phyloP scores from a whole-genome alignment of 202 grass and related monocot species.

The Brachypodium distachyon region DNA sequence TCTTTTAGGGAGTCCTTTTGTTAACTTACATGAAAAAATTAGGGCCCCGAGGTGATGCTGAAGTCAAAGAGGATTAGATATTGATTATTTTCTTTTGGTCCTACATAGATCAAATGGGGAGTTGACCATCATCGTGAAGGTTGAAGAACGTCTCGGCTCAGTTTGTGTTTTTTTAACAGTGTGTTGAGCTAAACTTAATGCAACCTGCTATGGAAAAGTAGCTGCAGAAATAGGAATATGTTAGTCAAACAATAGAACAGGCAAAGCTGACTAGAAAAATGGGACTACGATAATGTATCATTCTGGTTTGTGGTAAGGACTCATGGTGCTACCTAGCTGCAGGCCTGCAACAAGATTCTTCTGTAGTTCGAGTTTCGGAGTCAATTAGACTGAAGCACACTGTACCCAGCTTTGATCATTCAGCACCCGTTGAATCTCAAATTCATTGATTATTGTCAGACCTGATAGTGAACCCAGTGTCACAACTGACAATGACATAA shows the following conservation, averaged over 20 bases:
- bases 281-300: not conserved
- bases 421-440: not conserved
- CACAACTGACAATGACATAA: not conserved
- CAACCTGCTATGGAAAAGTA: too few relatives aligned
- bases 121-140: not conserved
- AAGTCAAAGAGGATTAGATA: slow-evolving; percentile 9
- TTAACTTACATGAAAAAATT: slow-evolving; percentile 6
- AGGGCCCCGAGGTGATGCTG: too few relatives aligned
- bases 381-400: not conserved
- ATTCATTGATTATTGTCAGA: not conserved
- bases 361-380: not conserved
- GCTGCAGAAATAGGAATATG: too few relatives aligned
- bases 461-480: not conserved
- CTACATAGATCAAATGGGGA: not conserved
- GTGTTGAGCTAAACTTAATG: too few relatives aligned
- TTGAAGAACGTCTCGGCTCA: too few relatives aligned
- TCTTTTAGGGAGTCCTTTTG: not conserved
- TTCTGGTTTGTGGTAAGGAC: not conserved
- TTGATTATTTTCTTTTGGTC: not conserved
- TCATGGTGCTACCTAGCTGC: not conserved
- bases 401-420: not conserved
- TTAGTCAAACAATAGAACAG: too few relatives aligned
- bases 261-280: too few relatives aligned
- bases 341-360: not conserved
- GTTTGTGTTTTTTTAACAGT: not conserved